phyloP scores from a whole-genome alignment of 2,329 filamentous ascomycete species.

The Trichoderma aggressivum region DNA sequence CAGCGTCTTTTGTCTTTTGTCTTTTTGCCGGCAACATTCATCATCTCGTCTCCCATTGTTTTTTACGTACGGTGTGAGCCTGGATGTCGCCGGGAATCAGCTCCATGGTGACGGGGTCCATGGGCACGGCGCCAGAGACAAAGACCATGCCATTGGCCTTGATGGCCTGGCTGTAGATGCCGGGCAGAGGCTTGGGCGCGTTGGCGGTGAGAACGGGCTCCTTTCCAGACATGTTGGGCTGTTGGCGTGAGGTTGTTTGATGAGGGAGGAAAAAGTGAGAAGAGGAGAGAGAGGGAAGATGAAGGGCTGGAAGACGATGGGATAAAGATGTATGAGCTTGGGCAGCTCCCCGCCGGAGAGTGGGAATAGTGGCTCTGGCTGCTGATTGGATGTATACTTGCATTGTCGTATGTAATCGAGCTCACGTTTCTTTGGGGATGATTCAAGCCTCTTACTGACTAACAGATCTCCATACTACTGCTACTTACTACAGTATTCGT shows the following conservation, averaged over 20 bases:
- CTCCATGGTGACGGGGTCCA: slow-evolving; percentile 55
- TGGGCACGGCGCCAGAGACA: slow-evolving; percentile 68
- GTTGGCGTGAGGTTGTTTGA: background rate
- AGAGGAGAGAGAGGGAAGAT: background rate
- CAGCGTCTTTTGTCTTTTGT: too few species aligned
- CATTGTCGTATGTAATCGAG: background rate
- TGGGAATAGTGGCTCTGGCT: background rate
- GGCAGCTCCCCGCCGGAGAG: background rate
- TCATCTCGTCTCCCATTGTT: too few species aligned
- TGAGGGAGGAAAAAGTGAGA: background rate
- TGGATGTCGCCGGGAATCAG: slow-evolving; percentile 62
- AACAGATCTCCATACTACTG: background rate
- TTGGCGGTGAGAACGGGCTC: slow-evolving; percentile 38
- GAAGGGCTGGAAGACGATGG: slow-evolving; percentile 9
- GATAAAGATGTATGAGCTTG: background rate
- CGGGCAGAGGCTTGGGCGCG: slow-evolving; percentile 39
- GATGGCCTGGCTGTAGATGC: slow-evolving; percentile 55
- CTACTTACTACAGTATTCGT: background rate
- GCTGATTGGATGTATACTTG: background rate
- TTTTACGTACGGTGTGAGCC: slow-evolving; percentile 52
- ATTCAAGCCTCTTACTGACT: background rate
- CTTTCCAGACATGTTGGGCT: slow-evolving; percentile 33
- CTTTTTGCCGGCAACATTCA: background rate
- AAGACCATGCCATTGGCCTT: slow-evolving; percentile 66
- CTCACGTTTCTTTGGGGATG: background rate